Conservation (phyloP, 1,139 yeast species). For the Lodderomyces jiufengensis region DNA sequence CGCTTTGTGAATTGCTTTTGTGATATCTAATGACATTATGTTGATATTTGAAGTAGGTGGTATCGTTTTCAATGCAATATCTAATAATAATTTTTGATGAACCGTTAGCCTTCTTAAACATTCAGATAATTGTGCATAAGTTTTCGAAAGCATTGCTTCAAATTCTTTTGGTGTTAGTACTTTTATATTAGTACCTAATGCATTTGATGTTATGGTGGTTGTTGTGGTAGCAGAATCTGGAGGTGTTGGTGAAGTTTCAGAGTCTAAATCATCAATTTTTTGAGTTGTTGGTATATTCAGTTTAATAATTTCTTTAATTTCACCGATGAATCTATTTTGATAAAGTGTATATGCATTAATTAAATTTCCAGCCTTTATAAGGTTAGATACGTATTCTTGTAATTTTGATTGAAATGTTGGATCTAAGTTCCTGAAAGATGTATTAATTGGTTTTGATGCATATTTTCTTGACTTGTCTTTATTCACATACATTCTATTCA, state of each 20-base stretch:
- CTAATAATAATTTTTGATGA: slow-evolving; percentile 78
- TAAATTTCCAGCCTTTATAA: slow-evolving; percentile 62
- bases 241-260: slow-evolving; percentile 31
- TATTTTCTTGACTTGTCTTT: slow-evolving; percentile 23
- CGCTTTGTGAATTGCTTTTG: slow-evolving; percentile 57
- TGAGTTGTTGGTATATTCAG: slow-evolving; percentile 49
- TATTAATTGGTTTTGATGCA: slow-evolving; percentile 17
- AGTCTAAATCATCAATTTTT: slow-evolving; percentile 22
- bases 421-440: slow-evolving; percentile 32
- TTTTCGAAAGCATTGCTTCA: slow-evolving; percentile 61
- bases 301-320: slow-evolving; percentile 71
- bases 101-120: slow-evolving; percentile 68
- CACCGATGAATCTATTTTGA: slow-evolving; percentile 64
- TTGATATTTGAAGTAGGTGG: slow-evolving; percentile 32
- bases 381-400: slow-evolving; percentile 46
- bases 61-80: slow-evolving; percentile 60
- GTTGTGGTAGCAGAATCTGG: slow-evolving; percentile 16
- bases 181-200: slow-evolving; percentile 51
- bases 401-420: slow-evolving; percentile 38
- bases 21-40: slow-evolving; percentile 61
- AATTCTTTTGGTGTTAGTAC: slow-evolving; percentile 71
- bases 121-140: slow-evolving; percentile 65
- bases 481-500: slow-evolving; percentile 44
- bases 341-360: slow-evolving; percentile 62
- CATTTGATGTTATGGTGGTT: slow-evolving; percentile 12